Evolutionary conservation across 805 yeast species (phyloP).

Genomic region (Nakazawaea pomicola): DNA sequence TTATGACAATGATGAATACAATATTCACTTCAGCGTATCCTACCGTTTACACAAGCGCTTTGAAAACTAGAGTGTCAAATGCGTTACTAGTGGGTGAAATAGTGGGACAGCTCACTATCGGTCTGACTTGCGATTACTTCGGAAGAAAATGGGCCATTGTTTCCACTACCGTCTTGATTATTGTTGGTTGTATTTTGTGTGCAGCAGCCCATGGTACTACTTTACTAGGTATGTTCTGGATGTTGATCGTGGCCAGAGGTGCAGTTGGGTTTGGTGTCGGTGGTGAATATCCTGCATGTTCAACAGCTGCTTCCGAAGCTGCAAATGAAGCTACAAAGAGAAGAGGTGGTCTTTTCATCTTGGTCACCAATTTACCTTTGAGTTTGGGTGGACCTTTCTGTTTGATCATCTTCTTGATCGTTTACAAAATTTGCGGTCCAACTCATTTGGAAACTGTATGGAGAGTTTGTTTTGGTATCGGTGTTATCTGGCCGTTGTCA

Average conservation of each 20-base stretch:
- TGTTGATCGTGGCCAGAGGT: slow-evolving; percentile 67
- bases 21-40: slow-evolving; percentile 47
- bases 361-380: slow-evolving; percentile 70
- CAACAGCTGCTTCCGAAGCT: slow-evolving; percentile 66
- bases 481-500: slow-evolving; percentile 62
- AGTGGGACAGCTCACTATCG: slow-evolving; percentile 63
- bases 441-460: slow-evolving; percentile 49
- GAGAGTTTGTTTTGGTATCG: slow-evolving; percentile 66
- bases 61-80: slow-evolving; percentile 65
- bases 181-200: slow-evolving; percentile 60
- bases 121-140: slow-evolving; percentile 57
- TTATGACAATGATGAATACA: slow-evolving; percentile 64
- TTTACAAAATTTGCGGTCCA: slow-evolving; percentile 49
- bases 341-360: slow-evolving; percentile 60
- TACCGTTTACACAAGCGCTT: slow-evolving; percentile 32
- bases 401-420: slow-evolving; percentile 59
- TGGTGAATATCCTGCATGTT: slow-evolving; percentile 69
- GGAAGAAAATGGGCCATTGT: slow-evolving; percentile 69
- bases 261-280: slow-evolving; percentile 76
- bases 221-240: slow-evolving; percentile 66
- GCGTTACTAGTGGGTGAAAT: slow-evolving; percentile 66
- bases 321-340: slow-evolving; percentile 58
- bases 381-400: slow-evolving; percentile 77
- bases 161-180: slow-evolving; percentile 54
- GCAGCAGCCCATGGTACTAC: slow-evolving; percentile 62